Evolutionary conservation across 257 asterid genomes (phyloP).

Genomic region (Echites panduratus): DNA sequence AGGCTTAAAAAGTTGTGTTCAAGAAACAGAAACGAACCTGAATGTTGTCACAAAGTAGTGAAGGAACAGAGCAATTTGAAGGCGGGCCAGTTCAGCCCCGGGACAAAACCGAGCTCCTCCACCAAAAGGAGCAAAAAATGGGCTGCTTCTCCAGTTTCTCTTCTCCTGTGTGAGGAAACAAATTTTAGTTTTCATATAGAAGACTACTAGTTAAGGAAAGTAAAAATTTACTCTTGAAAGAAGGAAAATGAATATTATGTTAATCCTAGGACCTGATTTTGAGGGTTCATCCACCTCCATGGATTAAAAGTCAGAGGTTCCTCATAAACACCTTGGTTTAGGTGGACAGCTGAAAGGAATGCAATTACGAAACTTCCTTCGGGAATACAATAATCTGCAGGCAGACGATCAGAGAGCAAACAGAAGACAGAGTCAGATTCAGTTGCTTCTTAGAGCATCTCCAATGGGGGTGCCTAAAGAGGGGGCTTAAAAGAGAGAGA

Average conservation of each 20-base stretch:
- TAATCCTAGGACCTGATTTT: constrained; percentile 49
- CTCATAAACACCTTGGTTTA: constrained; percentile 48
- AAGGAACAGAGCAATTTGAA: constrained; percentile 81
- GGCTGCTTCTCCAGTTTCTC: constrained; percentile 80
- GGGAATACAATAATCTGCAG: constrained; percentile 69
- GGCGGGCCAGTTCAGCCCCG: constrained; percentile 93
- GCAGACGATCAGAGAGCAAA: background rate
- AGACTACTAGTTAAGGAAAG: background rate
- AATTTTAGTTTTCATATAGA: background rate
- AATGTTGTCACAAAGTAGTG: constrained; percentile 63
- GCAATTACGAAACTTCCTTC: constrained; percentile 87
- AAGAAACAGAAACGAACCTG: constrained; percentile 33
- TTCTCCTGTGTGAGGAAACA: constrained; percentile 41
- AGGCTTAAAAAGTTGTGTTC: background rate
- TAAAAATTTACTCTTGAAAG: background rate
- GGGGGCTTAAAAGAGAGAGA: too few relatives aligned
- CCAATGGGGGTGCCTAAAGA: too few relatives aligned
- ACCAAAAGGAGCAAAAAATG: constrained; percentile 77
- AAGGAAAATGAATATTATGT: background rate
- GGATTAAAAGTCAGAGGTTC: constrained; percentile 70
- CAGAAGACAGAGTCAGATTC: background rate
- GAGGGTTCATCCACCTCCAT: constrained; percentile 90
- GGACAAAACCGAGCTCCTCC: constrained; percentile 94
- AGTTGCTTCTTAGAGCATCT: background rate
- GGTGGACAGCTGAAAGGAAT: constrained; percentile 84